Base-by-base conservation (phyloP, 805 yeast species). In the Suhomyces pyralidae region DNA sequence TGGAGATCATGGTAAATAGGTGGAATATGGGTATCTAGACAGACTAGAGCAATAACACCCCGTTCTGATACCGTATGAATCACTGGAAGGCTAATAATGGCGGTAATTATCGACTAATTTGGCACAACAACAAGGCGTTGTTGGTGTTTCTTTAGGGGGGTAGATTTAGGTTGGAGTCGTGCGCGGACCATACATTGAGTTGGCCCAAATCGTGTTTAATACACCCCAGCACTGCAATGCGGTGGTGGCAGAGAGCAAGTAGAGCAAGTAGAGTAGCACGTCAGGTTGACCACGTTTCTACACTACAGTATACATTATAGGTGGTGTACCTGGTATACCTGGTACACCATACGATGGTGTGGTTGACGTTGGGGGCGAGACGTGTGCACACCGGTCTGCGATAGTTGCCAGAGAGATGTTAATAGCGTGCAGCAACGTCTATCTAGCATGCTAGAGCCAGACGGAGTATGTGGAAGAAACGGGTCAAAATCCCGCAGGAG, bases 1-100 rank as follows among this genome's bases (percentile, higher is more conserved):
- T 75, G 28, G 74, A 63, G 22, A 74, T 70, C 52, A 74, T 53
- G 9, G 44, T 32, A 38, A 38, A 17, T 38, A 38, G 5, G n/a
- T 38, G 40, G 19, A 36, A 38, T 9, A 38, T 34, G 20, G 40
- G 14, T 17, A 28, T 45, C 38, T 30, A 15, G 34, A 36, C 49
- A 46, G 42, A 20, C 49, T 14, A 32, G 49, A 46, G 49, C 49
- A 38, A 24, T 7, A 10, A 22, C 15, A 28, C 38, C 40, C 49
- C 42, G 24, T 19, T 17, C 42, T 38, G 42, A 8, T 36, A 36
- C 17, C 40, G n/a, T 36, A 3, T 17, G 14, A n/a, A 7, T 38
- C 42, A 38, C 42, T 38, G 17, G 15, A 38, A 38, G 42, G 42
- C 42, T 38, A 38, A 3, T 38, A 38, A 38, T 38, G 42, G 42